Evolutionary conservation across 2,329 filamentous ascomycete genomes (phyloP), one percentile per base, ranked within the genome.

Genomic region (Clonostachys solani): DNA sequence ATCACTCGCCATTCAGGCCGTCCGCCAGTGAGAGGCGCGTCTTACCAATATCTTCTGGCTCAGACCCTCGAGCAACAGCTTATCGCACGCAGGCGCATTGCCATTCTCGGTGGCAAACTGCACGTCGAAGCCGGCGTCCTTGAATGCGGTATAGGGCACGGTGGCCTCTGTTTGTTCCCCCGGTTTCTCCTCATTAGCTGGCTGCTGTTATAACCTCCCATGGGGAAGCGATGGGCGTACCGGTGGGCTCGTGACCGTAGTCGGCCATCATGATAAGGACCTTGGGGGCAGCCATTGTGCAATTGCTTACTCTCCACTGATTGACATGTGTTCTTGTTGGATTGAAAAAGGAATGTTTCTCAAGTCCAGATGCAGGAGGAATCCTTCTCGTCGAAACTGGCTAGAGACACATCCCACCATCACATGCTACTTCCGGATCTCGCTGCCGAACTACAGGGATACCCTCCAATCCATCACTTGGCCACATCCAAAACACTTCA

Each of bases 161-260:
- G 74, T 69, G 9, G 74, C 76, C 57, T 80, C 75, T 78, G 15
- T 29, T 29, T 6, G 23, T 29, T 29, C 23, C 23, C 23, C 23
- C 35, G 12, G 18, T 36, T 8, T 40, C 9, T 18, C 12, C 16
- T 36, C 38, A 45, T 40, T 42, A 29, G 52, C 37, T 42, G 48
- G 38, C 42, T 44, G 34, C 16, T 42, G 42, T 37, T 36, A 10
- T 33, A 19, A 29, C 23, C 23, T 29, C 23, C 23, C 23, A 29
- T 29, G 23, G 9, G 23, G 23, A 29, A 29, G 19, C 17, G 29
- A 15, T 15, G 12, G 40, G 16, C 44, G 52, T 52, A 78, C 76
- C 74, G 41, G 75, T 78, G 3, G 76, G 77, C 52, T 80, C 76
- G 53, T 79, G 73, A 40, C 75, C 75, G 50, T 78, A 78, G 54